Conservation (phyloP, 2,329 filamentous ascomycete species). For the Aurifilum marmelostoma region DNA sequence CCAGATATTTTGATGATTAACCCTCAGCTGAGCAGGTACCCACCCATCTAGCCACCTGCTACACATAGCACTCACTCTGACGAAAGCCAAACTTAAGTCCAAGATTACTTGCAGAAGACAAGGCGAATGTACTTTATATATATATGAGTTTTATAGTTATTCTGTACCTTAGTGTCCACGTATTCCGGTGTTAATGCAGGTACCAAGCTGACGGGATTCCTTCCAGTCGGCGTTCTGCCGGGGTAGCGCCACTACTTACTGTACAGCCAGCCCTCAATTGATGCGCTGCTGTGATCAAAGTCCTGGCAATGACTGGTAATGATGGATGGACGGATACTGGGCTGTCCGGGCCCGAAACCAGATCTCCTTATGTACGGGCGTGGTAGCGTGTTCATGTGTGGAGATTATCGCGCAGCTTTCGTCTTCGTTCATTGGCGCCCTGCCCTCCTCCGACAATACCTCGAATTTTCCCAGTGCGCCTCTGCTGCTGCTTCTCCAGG, state of each 20-base stretch:
- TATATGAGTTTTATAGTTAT: too few relatives aligned
- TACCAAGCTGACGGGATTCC: neutral
- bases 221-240: neutral
- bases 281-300: neutral
- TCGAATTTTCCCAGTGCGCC: neutral
- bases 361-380: neutral
- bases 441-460: neutral
- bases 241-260: too few relatives aligned
- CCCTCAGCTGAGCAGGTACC: neutral
- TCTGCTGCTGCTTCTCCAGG: neutral
- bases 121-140: neutral
- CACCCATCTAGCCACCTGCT: neutral
- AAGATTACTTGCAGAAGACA: neutral
- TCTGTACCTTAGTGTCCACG: too few relatives aligned
- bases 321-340: neutral
- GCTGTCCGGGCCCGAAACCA: neutral
- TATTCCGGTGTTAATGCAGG: neutral
- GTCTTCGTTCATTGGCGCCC: slow-evolving; percentile 1
- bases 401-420: neutral
- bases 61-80: neutral
- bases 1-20: neutral
- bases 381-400: neutral
- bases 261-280: neutral
- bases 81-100: neutral
- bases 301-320: neutral